These are phyloP conservation scores for Schwanniomyces sp. DNA, from an alignment of 805 yeast genomes.

Conservation along the genomic window DNA sequence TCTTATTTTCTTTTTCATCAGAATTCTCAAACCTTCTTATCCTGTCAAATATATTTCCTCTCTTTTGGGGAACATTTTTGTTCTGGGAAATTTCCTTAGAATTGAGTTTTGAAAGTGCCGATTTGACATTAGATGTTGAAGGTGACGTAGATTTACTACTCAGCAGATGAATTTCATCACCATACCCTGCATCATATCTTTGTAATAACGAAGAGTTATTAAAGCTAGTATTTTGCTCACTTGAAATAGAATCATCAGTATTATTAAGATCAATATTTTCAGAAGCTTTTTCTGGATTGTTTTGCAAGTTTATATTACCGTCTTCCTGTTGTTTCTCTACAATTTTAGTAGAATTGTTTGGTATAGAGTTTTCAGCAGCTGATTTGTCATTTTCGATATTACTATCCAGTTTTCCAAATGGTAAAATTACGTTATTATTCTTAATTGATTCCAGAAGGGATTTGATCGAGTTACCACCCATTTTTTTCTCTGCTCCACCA, in stretches of 20 bases:
- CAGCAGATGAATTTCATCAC: not conserved
- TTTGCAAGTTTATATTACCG: no score
- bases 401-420: no score
- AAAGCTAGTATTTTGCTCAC: not conserved
- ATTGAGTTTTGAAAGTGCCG: constrained; percentile 27
- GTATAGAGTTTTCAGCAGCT: no score
- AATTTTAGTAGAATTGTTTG: no score
- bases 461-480: no score
- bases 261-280: not conserved
- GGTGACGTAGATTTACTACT: not conserved
- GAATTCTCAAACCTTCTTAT: constrained; percentile 38
- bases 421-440: no score
- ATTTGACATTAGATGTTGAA: constrained; percentile 7
- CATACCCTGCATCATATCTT: not conserved
- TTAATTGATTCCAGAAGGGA: no score
- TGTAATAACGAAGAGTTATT: not conserved
- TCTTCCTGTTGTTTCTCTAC: no score
- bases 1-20: constrained; percentile 1
- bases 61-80: constrained; percentile 12
- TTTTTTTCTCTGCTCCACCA: no score
- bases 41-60: constrained; percentile 29
- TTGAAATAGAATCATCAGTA: not conserved
- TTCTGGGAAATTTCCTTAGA: constrained; percentile 14
- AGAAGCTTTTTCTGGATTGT: not conserved
- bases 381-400: no score